Evolutionary conservation across 768 basidiomycete species (phyloP).

Genomic region (Psilocybe cubensis): DNA sequence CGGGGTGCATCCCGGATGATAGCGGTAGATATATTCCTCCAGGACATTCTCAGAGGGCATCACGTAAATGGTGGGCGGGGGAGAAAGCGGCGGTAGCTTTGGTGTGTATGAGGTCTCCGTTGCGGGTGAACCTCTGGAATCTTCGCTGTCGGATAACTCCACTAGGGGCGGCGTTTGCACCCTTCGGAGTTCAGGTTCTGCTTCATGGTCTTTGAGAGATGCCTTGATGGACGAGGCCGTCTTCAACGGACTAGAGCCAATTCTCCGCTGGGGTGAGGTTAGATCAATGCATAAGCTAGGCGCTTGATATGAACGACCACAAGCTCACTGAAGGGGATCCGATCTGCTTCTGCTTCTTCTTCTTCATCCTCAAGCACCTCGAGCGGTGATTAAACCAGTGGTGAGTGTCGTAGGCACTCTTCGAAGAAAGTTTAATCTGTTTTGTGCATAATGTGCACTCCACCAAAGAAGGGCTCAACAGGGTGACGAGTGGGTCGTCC

Average conservation of each 20-base stretch:
- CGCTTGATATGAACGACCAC: not conserved
- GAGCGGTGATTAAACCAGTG: constrained; percentile 71
- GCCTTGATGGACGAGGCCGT: constrained; percentile 4
- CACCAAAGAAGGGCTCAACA: constrained; percentile 54
- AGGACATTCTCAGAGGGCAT: constrained; percentile 18
- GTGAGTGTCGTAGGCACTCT: constrained; percentile 66
- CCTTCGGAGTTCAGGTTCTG: constrained; percentile 12
- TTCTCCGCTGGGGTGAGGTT: constrained; percentile 7
- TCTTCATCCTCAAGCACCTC: constrained; percentile 53
- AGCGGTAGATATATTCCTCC: constrained; percentile 36
- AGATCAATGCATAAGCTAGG: constrained; percentile 5
- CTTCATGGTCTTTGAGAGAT: not conserved
- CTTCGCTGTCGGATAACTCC: constrained; percentile 26
- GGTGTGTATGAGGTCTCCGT: constrained; percentile 15
- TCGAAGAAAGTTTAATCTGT: constrained; percentile 67
- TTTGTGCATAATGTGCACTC: constrained; percentile 58
- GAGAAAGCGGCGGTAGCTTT: not conserved
- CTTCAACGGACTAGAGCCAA: constrained; percentile 2
- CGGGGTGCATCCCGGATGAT: constrained; percentile 30
- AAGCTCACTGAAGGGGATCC: constrained; percentile 15
- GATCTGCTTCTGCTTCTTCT: constrained; percentile 27
- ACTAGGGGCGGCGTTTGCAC: constrained; percentile 23
- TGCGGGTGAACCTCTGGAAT: constrained; percentile 21
- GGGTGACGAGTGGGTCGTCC: constrained; percentile 54
- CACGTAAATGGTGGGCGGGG: constrained; percentile 7